Conservation (phyloP, 164 flowering plant genomes). For the Chimonanthus praecox region DNA sequence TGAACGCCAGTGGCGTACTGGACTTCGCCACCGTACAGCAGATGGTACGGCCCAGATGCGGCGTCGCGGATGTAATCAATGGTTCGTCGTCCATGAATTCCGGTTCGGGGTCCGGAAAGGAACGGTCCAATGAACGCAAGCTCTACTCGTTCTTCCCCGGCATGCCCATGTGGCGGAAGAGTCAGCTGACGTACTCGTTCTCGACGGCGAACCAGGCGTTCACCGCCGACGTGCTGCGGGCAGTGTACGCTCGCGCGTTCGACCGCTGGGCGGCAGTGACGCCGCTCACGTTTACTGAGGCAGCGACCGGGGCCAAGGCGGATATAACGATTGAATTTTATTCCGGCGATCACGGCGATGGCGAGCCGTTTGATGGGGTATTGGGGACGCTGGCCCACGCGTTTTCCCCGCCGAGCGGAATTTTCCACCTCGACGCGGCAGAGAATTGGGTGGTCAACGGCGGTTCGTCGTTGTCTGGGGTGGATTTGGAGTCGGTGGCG, state of each 20-base stretch:
- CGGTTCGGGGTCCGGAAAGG: not conserved
- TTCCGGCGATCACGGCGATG: slow-evolving; percentile 67
- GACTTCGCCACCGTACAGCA: slow-evolving; percentile 39
- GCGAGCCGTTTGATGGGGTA: slow-evolving; percentile 67
- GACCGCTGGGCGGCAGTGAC: slow-evolving; percentile 57
- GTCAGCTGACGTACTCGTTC: slow-evolving; percentile 53
- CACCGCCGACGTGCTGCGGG: slow-evolving; percentile 13
- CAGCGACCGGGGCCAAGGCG: slow-evolving; percentile 24
- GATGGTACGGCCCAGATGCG: slow-evolving; percentile 62
- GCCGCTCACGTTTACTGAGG: slow-evolving; percentile 44
- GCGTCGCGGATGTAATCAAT: slow-evolving; percentile 42
- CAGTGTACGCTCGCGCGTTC: slow-evolving; percentile 45
- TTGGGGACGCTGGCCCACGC: slow-evolving; percentile 70
- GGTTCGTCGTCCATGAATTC: slow-evolving; percentile 21
- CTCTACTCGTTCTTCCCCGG: slow-evolving; percentile 50
- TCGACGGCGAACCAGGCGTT: slow-evolving; percentile 19
- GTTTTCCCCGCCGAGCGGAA: slow-evolving; percentile 58
- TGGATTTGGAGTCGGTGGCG: slow-evolving; percentile 28
- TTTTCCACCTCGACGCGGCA: slow-evolving; percentile 58
- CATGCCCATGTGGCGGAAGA: slow-evolving; percentile 41
- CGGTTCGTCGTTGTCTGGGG: not conserved
- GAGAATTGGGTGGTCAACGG: slow-evolving; percentile 56
- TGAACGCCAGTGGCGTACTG: slow-evolving; percentile 50
- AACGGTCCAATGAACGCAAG: slow-evolving; percentile 18
- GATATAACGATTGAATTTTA: slow-evolving; percentile 57